Evolutionary conservation across 2,329 filamentous ascomycete genomes (phyloP).

Genomic region (Septoria linicola): DNA sequence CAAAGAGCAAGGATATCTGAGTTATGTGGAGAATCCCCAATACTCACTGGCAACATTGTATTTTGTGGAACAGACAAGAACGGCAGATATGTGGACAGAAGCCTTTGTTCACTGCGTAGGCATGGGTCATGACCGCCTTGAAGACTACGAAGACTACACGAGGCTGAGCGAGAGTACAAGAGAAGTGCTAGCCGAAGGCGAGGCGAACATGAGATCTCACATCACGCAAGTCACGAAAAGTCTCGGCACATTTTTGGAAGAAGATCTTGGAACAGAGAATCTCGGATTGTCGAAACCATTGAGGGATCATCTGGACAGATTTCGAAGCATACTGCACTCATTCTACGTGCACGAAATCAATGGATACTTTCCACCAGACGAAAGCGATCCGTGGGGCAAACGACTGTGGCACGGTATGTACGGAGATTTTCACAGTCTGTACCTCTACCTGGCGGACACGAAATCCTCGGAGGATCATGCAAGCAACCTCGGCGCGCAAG

Average conservation of each 20-base stretch:
- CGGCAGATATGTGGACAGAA: constrained; percentile 66
- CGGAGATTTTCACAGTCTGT: constrained; percentile 68
- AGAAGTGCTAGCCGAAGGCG: constrained; percentile 63
- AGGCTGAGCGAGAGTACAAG: constrained; percentile 56
- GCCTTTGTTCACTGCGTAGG: constrained; percentile 77
- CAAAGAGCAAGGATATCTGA: constrained; percentile 67
- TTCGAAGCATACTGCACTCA: constrained; percentile 65
- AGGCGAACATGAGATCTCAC: constrained; percentile 64
- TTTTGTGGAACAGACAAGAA: constrained; percentile 65
- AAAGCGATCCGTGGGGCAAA: constrained; percentile 56
- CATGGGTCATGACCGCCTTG: constrained; percentile 66
- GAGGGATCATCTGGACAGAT: constrained; percentile 68
- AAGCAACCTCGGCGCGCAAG: constrained; percentile 48
- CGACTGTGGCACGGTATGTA: constrained; percentile 61
- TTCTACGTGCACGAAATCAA: constrained; percentile 64
- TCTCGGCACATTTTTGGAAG: constrained; percentile 66
- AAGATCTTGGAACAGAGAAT: constrained; percentile 65
- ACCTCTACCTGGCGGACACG: constrained; percentile 68
- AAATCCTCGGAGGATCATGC: constrained; percentile 40
- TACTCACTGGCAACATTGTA: constrained; percentile 68
- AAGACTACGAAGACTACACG: constrained; percentile 58
- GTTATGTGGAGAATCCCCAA: constrained; percentile 63
- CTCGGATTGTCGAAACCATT: constrained; percentile 63
- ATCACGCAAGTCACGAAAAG: constrained; percentile 59
- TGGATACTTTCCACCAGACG: constrained; percentile 68